phyloP scores from a whole-genome alignment of 1,284 basidiomycete species.

The Melanopsichium pennsylvanicum region DNA sequence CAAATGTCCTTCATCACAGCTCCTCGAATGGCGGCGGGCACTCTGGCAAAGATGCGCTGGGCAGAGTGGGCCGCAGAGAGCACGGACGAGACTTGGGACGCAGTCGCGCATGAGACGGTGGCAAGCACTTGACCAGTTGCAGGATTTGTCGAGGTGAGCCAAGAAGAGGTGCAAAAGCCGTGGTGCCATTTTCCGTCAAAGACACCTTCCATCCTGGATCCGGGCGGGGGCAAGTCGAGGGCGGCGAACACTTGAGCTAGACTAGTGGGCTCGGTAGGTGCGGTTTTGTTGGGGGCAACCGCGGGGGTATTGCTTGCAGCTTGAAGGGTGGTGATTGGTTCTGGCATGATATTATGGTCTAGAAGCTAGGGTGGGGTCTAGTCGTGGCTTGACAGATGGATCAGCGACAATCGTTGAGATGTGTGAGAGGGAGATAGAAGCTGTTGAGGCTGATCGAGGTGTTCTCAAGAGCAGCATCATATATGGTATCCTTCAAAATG shows the following conservation, averaged over 20 bases:
- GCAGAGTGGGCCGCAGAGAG: conserved; percentile 77
- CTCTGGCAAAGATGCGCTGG: conserved; percentile 74
- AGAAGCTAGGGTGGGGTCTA: neutral
- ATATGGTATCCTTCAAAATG: no score
- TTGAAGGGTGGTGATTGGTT: conserved; percentile 18
- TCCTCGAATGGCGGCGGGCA: conserved; percentile 86
- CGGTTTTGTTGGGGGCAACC: neutral
- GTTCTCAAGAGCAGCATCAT: no score
- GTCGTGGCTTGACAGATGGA: neutral
- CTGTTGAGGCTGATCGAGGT: no score
- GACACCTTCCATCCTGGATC: conserved; percentile 42
- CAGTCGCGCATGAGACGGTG: conserved; percentile 70
- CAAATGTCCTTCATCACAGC: conserved; percentile 88
- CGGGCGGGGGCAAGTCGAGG: conserved; percentile 33
- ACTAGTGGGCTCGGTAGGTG: neutral
- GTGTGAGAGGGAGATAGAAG: no score
- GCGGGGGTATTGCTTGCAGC: neutral
- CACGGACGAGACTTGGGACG: conserved; percentile 74
- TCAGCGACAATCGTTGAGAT: no score
- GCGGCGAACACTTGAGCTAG: conserved; percentile 11
- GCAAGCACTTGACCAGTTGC: conserved; percentile 55
- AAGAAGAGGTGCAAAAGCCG: conserved; percentile 15
- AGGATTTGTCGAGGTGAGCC: conserved; percentile 47
- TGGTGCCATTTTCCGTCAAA: conserved; percentile 52
- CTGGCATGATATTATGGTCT: conserved; percentile 22